Percentiles rank a stretch among this genome's conserved stretches.
Evolutionary conservation across 116 monocot genomes (phyloP).

Genomic region (Posidonia oceanica): DNA sequence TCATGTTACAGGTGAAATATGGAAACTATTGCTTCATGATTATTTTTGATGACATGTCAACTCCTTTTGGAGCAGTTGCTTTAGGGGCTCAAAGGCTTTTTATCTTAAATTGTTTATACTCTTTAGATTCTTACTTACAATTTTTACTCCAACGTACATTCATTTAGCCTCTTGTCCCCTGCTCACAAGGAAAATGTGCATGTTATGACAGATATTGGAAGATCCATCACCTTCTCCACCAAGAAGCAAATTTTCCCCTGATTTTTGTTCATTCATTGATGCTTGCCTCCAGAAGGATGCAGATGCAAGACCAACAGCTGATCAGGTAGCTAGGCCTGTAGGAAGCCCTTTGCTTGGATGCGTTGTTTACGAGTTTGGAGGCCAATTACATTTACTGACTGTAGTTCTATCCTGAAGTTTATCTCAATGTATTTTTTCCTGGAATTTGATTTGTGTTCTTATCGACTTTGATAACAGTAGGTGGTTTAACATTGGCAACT

Average conservation of each 20-base stretch:
- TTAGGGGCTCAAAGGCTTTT: neutral
- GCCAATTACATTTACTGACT: too few relatives aligned
- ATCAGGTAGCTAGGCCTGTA: conserved; percentile 32
- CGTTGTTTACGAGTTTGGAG: neutral
- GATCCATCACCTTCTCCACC: conserved; percentile 89
- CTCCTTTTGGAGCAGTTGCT: too few relatives aligned
- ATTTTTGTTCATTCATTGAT: conserved; percentile 94
- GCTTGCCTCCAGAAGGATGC: conserved; percentile 89
- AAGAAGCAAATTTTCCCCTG: conserved; percentile 49
- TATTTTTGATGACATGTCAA: too few relatives aligned
- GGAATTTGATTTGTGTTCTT: neutral
- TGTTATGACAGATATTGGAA: conserved; percentile 66
- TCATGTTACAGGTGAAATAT: conserved; percentile 84
- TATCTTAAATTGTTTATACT: neutral
- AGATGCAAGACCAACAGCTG: conserved; percentile 76
- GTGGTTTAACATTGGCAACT: neutral
- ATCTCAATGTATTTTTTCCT: neutral
- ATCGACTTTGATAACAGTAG: neutral
- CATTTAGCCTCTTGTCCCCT: neutral
- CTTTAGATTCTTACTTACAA: neutral
- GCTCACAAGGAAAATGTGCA: neutral
- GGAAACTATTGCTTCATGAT: neutral
- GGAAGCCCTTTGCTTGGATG: neutral
- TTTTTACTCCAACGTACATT: too few relatives aligned
- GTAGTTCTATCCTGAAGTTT: too few relatives aligned